These are phyloP conservation scores for Ogataea saltuana DNA, from an alignment of 805 yeast species.

Conservation along the genomic window DNA sequence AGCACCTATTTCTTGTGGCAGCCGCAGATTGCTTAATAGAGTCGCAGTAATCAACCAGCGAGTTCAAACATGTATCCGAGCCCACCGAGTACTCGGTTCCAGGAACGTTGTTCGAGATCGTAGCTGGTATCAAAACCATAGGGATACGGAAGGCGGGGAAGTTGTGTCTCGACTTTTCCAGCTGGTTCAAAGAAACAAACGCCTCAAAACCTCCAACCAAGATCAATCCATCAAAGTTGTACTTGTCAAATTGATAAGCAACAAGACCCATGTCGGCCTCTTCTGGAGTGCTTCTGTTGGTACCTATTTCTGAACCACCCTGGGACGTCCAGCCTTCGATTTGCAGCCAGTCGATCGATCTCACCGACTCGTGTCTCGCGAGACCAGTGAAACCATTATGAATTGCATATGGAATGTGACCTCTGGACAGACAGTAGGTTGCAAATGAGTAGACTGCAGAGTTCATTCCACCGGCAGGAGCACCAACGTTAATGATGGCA, in stretches of 20 bases:
- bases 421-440: conserved; percentile 70
- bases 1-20: conserved; percentile 74
- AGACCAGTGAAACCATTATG: conserved; percentile 76
- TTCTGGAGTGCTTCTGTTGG: conserved; percentile 69
- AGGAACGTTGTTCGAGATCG: conserved; percentile 93
- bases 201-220: conserved; percentile 85
- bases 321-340: conserved; percentile 70
- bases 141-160: conserved; percentile 78
- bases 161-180: conserved; percentile 56
- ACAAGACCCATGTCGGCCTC: conserved; percentile 68
- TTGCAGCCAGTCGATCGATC: conserved; percentile 63
- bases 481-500: conserved; percentile 76
- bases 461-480: conserved; percentile 78
- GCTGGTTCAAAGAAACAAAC: conserved; percentile 66
- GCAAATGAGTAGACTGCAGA: conserved; percentile 77
- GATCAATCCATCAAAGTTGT: conserved; percentile 67
- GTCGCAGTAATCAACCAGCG: conserved; percentile 90
- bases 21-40: conserved; percentile 81
- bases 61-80: conserved; percentile 91
- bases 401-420: conserved; percentile 71
- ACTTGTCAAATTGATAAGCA: conserved; percentile 71
- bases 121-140: conserved; percentile 76
- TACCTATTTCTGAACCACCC: conserved; percentile 84
- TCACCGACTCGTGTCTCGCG: conserved; percentile 60
- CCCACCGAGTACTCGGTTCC: conserved; percentile 97